Evolutionary conservation across 1,139 yeast species (phyloP).

Genomic region (Candida gigantensis): DNA sequence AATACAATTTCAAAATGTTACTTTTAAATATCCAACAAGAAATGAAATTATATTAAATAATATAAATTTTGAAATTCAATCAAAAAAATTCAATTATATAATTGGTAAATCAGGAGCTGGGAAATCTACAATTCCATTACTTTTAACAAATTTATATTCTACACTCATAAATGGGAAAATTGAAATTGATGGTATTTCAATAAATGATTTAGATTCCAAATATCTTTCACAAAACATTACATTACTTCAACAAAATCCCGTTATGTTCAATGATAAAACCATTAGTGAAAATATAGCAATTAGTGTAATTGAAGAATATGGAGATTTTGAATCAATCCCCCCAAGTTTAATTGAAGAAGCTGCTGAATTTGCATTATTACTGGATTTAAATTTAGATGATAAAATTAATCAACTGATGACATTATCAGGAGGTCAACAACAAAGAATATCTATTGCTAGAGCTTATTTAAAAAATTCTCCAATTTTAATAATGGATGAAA

Average conservation of each 20-base stretch:
- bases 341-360: slow-evolving; percentile 42
- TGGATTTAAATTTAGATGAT: slow-evolving; percentile 57
- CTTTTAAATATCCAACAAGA: slow-evolving; percentile 65
- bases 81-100: slow-evolving; percentile 56
- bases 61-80: slow-evolving; percentile 45
- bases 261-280: slow-evolving; percentile 61
- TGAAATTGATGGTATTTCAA: slow-evolving; percentile 52
- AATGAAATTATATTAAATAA: slow-evolving; percentile 46
- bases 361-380: slow-evolving; percentile 51
- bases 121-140: slow-evolving; percentile 73
- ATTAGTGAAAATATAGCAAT: slow-evolving; percentile 64
- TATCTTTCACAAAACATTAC: slow-evolving; percentile 70
- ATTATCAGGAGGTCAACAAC: slow-evolving; percentile 93
- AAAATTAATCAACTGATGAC: slow-evolving; percentile 44
- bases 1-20: slow-evolving; percentile 52
- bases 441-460: slow-evolving; percentile 78
- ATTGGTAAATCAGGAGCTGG: slow-evolving; percentile 93
- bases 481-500: slow-evolving; percentile 79
- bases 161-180: slow-evolving; percentile 66
- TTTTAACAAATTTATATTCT: slow-evolving; percentile 61
- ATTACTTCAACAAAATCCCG: slow-evolving; percentile 69
- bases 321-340: slow-evolving; percentile 26
- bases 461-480: slow-evolving; percentile 74
- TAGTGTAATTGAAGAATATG: slow-evolving; percentile 31
- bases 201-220: slow-evolving; percentile 40